Conservation (phyloP, 306 rosid species). For the Casuarina equisetifolia region DNA sequence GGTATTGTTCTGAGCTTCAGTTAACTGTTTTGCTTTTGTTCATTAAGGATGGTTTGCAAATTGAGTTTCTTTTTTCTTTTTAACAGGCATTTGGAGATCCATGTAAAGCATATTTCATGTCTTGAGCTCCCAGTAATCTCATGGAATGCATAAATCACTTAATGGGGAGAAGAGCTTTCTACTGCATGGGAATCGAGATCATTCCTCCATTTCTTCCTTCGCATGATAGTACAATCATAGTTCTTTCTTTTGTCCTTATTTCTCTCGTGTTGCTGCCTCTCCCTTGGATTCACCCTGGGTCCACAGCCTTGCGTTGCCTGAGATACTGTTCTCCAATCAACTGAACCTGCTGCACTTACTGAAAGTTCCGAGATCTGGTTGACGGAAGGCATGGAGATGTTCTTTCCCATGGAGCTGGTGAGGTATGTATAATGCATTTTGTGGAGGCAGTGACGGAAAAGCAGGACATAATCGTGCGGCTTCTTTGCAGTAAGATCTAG, state of each 20-base stretch:
- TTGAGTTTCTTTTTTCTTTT: not conserved
- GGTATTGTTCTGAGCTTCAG: not conserved
- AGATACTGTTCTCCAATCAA: not conserved
- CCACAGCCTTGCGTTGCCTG: not conserved
- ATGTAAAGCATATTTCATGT: not conserved
- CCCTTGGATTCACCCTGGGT: not conserved
- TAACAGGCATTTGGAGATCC: slow-evolving; percentile 1
- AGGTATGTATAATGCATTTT: not conserved
- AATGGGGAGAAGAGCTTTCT: not conserved
- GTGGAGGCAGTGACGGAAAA: not conserved
- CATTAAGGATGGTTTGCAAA: slow-evolving; percentile 6
- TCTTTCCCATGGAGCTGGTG: not conserved
- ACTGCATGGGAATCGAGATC: not conserved
- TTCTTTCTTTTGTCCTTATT: not conserved
- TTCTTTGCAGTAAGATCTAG: not conserved
- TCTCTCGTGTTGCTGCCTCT: not conserved
- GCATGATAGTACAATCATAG: not conserved
- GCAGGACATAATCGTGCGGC: not conserved
- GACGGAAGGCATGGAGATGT: not conserved
- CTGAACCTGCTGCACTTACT: not conserved
- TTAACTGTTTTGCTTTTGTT: not conserved
- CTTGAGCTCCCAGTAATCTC: not conserved
- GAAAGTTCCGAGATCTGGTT: not conserved
- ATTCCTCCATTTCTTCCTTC: not conserved
- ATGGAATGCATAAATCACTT: not conserved